Evolutionary conservation across 2,329 filamentous ascomycete species (phyloP).

Genomic region (Fusarium gaditjirri): DNA sequence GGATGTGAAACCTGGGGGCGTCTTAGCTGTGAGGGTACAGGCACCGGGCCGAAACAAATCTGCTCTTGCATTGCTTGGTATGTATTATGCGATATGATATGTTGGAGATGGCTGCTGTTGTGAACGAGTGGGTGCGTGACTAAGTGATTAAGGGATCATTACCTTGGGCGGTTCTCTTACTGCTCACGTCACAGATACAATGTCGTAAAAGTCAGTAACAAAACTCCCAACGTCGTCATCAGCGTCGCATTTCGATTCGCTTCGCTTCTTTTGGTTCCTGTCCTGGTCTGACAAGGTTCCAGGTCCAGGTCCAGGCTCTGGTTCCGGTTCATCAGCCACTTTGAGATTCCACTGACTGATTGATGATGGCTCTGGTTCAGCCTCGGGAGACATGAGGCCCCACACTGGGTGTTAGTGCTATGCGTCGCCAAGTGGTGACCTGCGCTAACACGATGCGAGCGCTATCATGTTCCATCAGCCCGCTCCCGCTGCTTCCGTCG

Average conservation of each 20-base stretch:
- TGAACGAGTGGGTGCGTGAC: neutral
- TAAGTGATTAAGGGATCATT: neutral
- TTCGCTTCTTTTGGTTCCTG: conserved; percentile 18
- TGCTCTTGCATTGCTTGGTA: neutral
- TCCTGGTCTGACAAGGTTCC: neutral
- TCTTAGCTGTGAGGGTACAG: conserved; percentile 26
- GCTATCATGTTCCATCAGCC: conserved; percentile 1
- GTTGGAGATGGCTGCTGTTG: neutral
- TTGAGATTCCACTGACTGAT: conserved; percentile 7
- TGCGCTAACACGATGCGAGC: conserved; percentile 23
- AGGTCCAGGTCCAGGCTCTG: neutral
- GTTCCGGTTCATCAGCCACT: conserved; percentile 23
- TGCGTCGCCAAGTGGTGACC: neutral
- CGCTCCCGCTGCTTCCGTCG: conserved; percentile 31
- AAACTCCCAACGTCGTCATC: neutral
- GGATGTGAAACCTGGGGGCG: conserved; percentile 37
- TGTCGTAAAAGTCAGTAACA: neutral
- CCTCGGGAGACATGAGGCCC: conserved; percentile 24
- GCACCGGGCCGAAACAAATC: conserved; percentile 25
- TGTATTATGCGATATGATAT: neutral
- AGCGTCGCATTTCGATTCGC: conserved; percentile 1
- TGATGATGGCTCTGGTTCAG: conserved; percentile 11
- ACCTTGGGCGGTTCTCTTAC: neutral
- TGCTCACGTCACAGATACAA: conserved; percentile 8
- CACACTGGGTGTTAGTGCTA: conserved; percentile 21